Evolutionary conservation across 345 rosid genomes (phyloP), one percentile per base, ranked within the genome.

Genomic region (Gossypium turneri): DNA sequence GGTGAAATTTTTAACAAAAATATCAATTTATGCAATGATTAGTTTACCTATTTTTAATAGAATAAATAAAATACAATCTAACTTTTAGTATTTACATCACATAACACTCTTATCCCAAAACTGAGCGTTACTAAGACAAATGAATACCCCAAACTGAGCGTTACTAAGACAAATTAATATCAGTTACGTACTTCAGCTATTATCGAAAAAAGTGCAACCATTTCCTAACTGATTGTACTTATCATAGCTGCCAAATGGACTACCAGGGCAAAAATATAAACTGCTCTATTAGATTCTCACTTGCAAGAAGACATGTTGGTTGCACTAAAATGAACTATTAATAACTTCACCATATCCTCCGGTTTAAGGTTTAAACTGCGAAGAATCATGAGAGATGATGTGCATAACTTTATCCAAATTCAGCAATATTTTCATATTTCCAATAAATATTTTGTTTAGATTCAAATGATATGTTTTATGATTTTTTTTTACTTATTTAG

Each of bases 271-370:
- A 60, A 0, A 27, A 27, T 1, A 25, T 12, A 13, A 1, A 34
- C 41, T 34, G 97, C 83, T 94, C 98, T 97, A 94, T 94, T 58
- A 92, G 97, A 78, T 94, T 92, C 83, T 94, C 98, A 70, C 92
- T 94, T 12, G 98, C 95, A 3, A 97, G 98, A 73, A 97, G 92
- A 38, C 97, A 92, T n/a, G 98, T 92, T 64, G 97, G 95, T 77
- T 94, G 98, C 76, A 94, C 91, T 61, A 94, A 86, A 34, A 34
- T 34, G 41, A 5, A 34, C 41, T 34, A 34, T 5, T 34, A 63
- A 29, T 27, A 29, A 5, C 22, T 7, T 19, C 67, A 34, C 2
- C 45, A 29, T 2, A 62, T 34, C 17, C 16, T 34, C 20, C 41
- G 41, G 7, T 34, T 4, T 34, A 34, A 12, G 12, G 44, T 29